phyloP scores from a whole-genome alignment of 2,329 filamentous ascomycete genomes.

The Diplodia intermedia region DNA sequence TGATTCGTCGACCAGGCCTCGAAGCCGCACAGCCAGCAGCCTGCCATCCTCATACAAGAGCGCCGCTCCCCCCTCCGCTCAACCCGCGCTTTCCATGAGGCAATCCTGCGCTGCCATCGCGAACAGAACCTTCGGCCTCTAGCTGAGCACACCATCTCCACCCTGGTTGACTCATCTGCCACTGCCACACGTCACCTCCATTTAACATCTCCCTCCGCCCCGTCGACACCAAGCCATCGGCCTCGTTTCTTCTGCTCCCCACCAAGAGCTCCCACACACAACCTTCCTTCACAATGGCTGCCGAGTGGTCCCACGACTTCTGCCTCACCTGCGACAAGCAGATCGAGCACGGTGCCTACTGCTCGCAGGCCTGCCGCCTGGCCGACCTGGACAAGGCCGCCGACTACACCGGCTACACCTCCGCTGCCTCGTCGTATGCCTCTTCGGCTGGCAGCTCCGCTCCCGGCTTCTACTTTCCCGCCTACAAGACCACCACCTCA shows the following conservation, averaged over 20 bases:
- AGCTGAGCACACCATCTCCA: conserved; percentile 31
- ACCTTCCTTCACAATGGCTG: conserved; percentile 44
- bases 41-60: conserved; percentile 32
- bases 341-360: conserved; percentile 79
- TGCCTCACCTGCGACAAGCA: conserved; percentile 94
- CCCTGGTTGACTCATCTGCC: conserved; percentile 28
- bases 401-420: conserved; percentile 62
- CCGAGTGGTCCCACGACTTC: conserved; percentile 83
- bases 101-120: conserved; percentile 19
- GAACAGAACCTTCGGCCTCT: neutral
- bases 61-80: conserved; percentile 25
- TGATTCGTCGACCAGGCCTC: conserved; percentile 23
- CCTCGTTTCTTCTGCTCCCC: conserved; percentile 5
- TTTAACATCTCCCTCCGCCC: neutral
- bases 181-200: neutral
- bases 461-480: conserved; percentile 70
- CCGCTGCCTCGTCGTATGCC: conserved; percentile 53
- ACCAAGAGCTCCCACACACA: neutral
- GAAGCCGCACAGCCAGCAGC: conserved; percentile 24
- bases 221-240: neutral
- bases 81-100: conserved; percentile 21
- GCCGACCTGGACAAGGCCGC: conserved; percentile 82
- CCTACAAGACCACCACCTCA: conserved; percentile 61
- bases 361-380: conserved; percentile 88
- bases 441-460: conserved; percentile 61